phyloP scores from a whole-genome alignment of 2,329 filamentous ascomycete genomes.

The Arthrinium puccinioides region DNA sequence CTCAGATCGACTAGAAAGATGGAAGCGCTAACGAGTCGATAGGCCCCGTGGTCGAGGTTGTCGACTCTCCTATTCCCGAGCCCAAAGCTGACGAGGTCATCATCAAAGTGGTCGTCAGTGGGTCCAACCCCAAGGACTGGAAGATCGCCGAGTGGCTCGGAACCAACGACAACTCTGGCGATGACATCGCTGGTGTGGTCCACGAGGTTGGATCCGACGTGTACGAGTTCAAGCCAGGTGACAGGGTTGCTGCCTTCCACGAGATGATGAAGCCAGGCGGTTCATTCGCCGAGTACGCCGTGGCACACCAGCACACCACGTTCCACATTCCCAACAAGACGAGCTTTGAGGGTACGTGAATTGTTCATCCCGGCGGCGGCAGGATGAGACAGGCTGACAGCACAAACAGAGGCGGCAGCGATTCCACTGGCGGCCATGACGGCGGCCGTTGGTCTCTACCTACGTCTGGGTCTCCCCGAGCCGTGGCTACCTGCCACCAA shows the following conservation, averaged over 20 bases:
- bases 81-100: slow-evolving; percentile 30
- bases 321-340: slow-evolving; percentile 43
- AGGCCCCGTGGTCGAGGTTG: slow-evolving; percentile 27
- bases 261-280: slow-evolving; percentile 44
- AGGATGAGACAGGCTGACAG: slow-evolving; percentile 5
- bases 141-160: slow-evolving; percentile 22
- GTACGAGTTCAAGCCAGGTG: slow-evolving; percentile 40
- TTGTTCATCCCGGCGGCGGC: background rate
- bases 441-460: slow-evolving; percentile 42
- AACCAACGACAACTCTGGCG: slow-evolving; percentile 35
- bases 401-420: slow-evolving; percentile 39
- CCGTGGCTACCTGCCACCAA: slow-evolving; percentile 35
- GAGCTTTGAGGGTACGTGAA: slow-evolving; percentile 38
- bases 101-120: slow-evolving; percentile 34
- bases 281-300: slow-evolving; percentile 54
- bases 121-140: slow-evolving; percentile 42
- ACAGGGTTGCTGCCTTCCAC: slow-evolving; percentile 7
- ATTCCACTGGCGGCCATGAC: slow-evolving; percentile 50
- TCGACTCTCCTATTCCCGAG: slow-evolving; percentile 31
- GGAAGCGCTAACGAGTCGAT: background rate
- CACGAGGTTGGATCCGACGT: slow-evolving; percentile 47
- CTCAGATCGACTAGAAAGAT: background rate
- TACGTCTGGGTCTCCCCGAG: slow-evolving; percentile 35
- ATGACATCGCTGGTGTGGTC: slow-evolving; percentile 49
- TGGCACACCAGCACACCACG: slow-evolving; percentile 47